Conservation (phyloP, 2,329 filamentous ascomycete species). For the Aspergillus melleus region DNA sequence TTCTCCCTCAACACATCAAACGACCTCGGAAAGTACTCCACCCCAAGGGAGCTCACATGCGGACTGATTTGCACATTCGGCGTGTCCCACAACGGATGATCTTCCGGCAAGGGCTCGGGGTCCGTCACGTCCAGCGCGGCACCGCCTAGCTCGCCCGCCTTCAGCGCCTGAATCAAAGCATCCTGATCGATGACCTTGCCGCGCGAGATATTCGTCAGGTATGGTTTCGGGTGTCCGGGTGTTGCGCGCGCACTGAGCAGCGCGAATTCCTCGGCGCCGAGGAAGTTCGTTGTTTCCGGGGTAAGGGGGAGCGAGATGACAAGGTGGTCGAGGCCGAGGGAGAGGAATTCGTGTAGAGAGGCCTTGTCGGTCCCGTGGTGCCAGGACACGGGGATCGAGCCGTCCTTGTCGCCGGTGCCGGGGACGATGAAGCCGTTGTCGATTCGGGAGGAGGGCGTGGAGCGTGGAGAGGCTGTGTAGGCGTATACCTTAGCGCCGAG, state of each 20-base stretch:
- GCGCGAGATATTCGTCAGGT: constrained; percentile 70
- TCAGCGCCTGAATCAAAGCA: constrained; percentile 63
- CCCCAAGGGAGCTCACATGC: constrained; percentile 60
- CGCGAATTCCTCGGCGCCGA: constrained; percentile 56
- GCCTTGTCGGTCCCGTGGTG: constrained; percentile 56
- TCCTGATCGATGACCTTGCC: constrained; percentile 63
- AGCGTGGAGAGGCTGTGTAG: constrained; percentile 70
- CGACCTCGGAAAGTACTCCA: constrained; percentile 56
- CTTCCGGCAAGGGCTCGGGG: constrained; percentile 70
- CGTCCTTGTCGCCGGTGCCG: constrained; percentile 63
- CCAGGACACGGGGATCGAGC: constrained; percentile 57
- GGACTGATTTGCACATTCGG: constrained; percentile 70
- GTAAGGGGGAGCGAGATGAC: constrained; percentile 60
- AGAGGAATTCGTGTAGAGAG: constrained; percentile 55
- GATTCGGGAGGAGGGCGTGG: constrained; percentile 62
- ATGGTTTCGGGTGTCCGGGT: constrained; percentile 48
- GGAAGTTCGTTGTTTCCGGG: constrained; percentile 53
- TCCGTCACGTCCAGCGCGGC: constrained; percentile 79
- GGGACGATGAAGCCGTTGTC: constrained; percentile 69
- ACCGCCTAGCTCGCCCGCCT: constrained; percentile 56
- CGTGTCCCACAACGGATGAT: constrained; percentile 68
- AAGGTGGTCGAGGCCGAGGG: constrained; percentile 57
- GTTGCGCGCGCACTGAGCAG: constrained; percentile 41
- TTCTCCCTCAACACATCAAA: constrained; percentile 62
- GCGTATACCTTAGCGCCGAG: constrained; percentile 73